phyloP scores from a whole-genome alignment of 1,284 basidiomycete species.

The Irpex rosettiformis region DNA sequence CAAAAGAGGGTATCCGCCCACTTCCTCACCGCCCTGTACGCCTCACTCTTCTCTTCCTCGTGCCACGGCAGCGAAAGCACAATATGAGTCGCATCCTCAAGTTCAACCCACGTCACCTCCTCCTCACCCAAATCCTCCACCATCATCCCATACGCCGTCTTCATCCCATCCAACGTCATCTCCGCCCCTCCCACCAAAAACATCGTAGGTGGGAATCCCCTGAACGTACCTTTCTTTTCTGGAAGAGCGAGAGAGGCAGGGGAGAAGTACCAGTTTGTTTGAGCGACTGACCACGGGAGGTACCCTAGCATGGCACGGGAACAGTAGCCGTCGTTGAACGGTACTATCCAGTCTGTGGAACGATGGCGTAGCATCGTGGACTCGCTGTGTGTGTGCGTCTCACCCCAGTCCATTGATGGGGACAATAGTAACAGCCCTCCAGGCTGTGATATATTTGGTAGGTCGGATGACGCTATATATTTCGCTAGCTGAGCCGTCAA shows the following conservation, averaged over 20 bases:
- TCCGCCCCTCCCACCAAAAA: slow-evolving; percentile 49
- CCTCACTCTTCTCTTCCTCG: slow-evolving; percentile 12
- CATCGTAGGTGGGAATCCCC: slow-evolving; percentile 53
- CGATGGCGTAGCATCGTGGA: slow-evolving; percentile 31
- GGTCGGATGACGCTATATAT: slow-evolving; percentile 23
- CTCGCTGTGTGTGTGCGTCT: slow-evolving; percentile 26
- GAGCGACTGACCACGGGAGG: slow-evolving; percentile 23
- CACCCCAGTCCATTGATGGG: slow-evolving; percentile 55
- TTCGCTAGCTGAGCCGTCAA: slow-evolving; percentile 38
- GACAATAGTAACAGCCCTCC: slow-evolving; percentile 42
- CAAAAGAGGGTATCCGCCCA: slow-evolving; percentile 5
- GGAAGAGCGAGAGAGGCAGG: slow-evolving; percentile 43
- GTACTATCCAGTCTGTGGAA: slow-evolving; percentile 39
- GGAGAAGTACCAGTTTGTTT: slow-evolving; percentile 50
- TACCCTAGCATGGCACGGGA: slow-evolving; percentile 38
- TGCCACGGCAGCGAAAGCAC: slow-evolving; percentile 11
- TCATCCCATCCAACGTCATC: slow-evolving; percentile 47
- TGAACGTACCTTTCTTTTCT: slow-evolving; percentile 37
- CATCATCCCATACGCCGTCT: slow-evolving; percentile 21
- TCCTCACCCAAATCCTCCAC: slow-evolving; percentile 45
- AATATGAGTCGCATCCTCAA: slow-evolving; percentile 33
- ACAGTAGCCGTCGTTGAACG: slow-evolving; percentile 27
- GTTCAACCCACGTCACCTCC: slow-evolving; percentile 45
- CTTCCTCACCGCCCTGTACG: slow-evolving; percentile 6
- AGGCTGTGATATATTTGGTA: slow-evolving; percentile 31